These are phyloP conservation scores for Euphorbia celastroides DNA, from an alignment of 441 rosid species.

Conservation along the genomic window DNA sequence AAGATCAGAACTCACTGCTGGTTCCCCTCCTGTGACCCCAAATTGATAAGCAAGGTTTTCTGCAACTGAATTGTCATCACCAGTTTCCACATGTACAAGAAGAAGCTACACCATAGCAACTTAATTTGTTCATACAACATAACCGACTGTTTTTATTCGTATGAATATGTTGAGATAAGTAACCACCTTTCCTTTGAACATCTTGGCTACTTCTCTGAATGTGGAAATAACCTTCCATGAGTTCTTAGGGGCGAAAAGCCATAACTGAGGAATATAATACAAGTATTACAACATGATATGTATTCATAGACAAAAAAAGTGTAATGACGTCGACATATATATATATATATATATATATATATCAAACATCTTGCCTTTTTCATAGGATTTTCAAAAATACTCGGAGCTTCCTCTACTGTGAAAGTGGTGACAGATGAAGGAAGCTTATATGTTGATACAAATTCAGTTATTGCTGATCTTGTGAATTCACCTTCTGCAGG, in stretches of 20 bases:
- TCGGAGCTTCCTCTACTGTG: conserved; percentile 22
- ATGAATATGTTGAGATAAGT: neutral
- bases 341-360: too few relatives aligned
- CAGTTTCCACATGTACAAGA: conserved; percentile 26
- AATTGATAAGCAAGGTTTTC: conserved; percentile 25
- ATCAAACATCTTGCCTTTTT: conserved; percentile 24
- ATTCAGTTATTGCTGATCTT: conserved; percentile 44
- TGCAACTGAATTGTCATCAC: conserved; percentile 12
- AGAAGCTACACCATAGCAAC: conserved; percentile 19
- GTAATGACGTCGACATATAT: neutral
- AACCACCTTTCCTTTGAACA: conserved; percentile 36
- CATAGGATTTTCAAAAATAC: conserved; percentile 30
- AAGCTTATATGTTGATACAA: conserved; percentile 31
- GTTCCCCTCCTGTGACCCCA: conserved; percentile 22
- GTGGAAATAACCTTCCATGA: conserved; percentile 20
- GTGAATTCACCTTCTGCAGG: conserved; percentile 46
- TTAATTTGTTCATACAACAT: neutral
- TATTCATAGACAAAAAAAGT: too few relatives aligned
- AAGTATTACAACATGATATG: neutral
- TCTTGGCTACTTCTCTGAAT: conserved; percentile 33
- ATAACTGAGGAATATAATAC: conserved; percentile 23
- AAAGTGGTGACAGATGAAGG: conserved; percentile 27
- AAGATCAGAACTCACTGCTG: conserved; percentile 24
- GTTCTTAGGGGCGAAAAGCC: conserved; percentile 29
- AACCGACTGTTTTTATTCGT: neutral